These are phyloP conservation scores for Tillandsia fasciculata DNA, from an alignment of 176 grass and related monocot species.

Conservation along the genomic window DNA sequence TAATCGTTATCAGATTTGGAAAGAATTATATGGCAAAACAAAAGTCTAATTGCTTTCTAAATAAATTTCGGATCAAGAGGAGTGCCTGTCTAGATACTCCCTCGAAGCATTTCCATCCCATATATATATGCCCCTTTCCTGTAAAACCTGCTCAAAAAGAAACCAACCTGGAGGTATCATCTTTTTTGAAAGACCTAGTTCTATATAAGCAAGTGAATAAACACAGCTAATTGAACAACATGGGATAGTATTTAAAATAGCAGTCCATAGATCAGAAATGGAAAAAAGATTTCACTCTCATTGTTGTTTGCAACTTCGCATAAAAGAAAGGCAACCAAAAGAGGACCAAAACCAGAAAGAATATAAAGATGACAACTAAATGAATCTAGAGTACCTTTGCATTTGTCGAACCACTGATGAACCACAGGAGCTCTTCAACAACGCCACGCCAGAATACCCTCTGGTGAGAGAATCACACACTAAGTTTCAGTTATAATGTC, in stretches of 20 bases:
- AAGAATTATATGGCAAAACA: neutral
- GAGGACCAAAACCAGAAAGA: neutral
- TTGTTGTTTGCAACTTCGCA: too few relatives aligned
- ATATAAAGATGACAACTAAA: slow-evolving; percentile 4
- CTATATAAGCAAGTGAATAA: neutral
- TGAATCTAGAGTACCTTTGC: slow-evolving; percentile 41
- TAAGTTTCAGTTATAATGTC: neutral
- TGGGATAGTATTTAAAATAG: neutral
- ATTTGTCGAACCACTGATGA: slow-evolving; percentile 83
- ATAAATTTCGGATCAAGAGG: slow-evolving; percentile 12
- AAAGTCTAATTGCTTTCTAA: neutral
- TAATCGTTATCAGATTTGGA: neutral
- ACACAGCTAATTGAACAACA: neutral
- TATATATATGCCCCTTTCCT: slow-evolving; percentile 76
- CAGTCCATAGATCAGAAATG: neutral
- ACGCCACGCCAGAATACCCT: slow-evolving; percentile 83
- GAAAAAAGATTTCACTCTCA: neutral
- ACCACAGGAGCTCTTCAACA: slow-evolving; percentile 87
- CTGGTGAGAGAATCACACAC: slow-evolving; percentile 26
- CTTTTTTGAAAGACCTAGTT: neutral
- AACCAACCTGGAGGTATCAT: slow-evolving; percentile 5
- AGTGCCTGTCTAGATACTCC: slow-evolving; percentile 78
- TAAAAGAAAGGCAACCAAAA: neutral
- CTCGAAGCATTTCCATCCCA: slow-evolving; percentile 95
- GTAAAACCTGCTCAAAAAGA: slow-evolving; percentile 45